A percentile compares a stretch with the other conserved stretches of the same genome.
Evolutionary conservation across 2,329 filamentous ascomycete species (phyloP).

Genomic region (Aulographum hederae): DNA sequence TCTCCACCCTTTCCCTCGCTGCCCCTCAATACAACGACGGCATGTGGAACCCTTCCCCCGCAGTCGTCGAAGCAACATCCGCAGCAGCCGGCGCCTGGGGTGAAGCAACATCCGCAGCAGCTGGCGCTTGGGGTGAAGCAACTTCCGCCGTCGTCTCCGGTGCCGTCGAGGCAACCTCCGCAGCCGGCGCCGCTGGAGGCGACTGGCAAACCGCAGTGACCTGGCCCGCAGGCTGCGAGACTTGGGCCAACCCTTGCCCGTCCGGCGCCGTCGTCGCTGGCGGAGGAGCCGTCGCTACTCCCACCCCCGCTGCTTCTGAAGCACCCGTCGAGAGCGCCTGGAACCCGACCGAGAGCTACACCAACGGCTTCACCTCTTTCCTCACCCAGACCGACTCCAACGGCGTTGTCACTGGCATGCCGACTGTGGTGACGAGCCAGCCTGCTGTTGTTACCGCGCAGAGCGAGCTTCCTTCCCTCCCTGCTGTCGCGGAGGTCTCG

Average conservation of each 20-base stretch:
- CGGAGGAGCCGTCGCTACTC: neutral
- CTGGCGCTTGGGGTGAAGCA: neutral
- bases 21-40: neutral
- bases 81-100: neutral
- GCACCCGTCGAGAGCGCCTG: neutral
- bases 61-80: neutral
- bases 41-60: neutral
- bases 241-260: slow-evolving; percentile 5
- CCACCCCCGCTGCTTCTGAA: neutral
- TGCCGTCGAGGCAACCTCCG: neutral
- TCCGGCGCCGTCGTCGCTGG: slow-evolving; percentile 2
- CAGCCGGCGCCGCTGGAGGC: slow-evolving; percentile 1
- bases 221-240: slow-evolving; percentile 5
- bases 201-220: slow-evolving; percentile 3
- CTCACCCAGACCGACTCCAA: neutral
- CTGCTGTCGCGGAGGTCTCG: neutral
- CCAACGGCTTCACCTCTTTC: slow-evolving; percentile 4
- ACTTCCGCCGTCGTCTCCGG: neutral
- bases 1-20: neutral
- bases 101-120: too few relatives aligned
- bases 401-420: neutral
- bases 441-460: slow-evolving; percentile 1
- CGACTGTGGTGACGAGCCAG: slow-evolving; percentile 1
- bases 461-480: too few relatives aligned
- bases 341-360: neutral